phyloP scores from a whole-genome alignment of 805 yeast species.

The Saccharomycopsis oosterbeekiorum region DNA sequence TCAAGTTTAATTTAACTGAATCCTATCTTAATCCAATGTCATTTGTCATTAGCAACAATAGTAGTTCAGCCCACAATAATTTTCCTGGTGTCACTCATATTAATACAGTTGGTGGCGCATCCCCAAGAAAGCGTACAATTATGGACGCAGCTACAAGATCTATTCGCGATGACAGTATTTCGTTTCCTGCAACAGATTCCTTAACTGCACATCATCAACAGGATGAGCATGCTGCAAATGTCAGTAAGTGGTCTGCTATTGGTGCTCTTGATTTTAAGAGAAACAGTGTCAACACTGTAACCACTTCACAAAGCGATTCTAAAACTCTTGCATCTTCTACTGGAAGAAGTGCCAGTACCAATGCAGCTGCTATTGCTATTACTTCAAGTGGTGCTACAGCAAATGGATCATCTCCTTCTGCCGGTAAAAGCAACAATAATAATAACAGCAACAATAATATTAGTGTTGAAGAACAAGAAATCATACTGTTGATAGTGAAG shows the following conservation, averaged over 20 bases:
- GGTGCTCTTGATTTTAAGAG: conserved; percentile 3
- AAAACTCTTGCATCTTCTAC: not conserved
- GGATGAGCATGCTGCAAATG: not conserved
- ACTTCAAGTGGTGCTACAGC: not conserved
- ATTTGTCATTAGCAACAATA: conserved; percentile 7
- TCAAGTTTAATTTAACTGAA: conserved; percentile 17
- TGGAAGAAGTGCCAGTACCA: not conserved
- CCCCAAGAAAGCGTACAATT: conserved; percentile 16
- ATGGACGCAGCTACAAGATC: conserved; percentile 16
- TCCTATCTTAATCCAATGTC: conserved; percentile 19
- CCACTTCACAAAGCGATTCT: not conserved
- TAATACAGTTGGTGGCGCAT: conserved; percentile 13
- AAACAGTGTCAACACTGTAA: not conserved
- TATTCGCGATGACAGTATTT: conserved; percentile 8
- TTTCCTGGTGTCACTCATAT: not conserved
- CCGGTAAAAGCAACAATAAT: not conserved
- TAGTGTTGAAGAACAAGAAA: conserved; percentile 22
- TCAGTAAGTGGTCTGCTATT: not conserved
- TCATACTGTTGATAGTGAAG: conserved; percentile 39
- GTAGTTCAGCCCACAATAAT: not conserved
- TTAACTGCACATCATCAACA: not conserved
- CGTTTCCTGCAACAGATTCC: not conserved
- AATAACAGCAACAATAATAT: not conserved
- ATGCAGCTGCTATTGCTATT: not conserved
- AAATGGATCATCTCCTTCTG: not conserved